These are phyloP conservation scores for Penicillium sp. DNA, from an alignment of 2,329 filamentous ascomycete species.

Conservation along the genomic window DNA sequence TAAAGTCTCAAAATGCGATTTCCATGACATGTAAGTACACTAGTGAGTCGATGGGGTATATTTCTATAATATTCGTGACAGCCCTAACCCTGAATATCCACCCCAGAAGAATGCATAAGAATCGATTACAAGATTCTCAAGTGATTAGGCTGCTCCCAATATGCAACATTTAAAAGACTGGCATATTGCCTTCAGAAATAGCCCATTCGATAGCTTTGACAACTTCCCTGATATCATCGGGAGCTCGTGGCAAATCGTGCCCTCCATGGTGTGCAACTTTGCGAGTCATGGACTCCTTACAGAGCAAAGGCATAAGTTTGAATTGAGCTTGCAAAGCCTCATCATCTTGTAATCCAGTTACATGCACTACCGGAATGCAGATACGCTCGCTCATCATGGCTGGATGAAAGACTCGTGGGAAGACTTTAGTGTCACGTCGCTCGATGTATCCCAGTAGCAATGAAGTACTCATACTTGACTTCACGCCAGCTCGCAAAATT, in stretches of 20 bases:
- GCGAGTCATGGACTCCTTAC: not conserved
- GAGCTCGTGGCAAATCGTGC: not conserved
- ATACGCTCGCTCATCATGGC: not conserved
- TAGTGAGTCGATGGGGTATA: not conserved
- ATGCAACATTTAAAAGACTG: not conserved
- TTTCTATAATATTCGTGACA: not conserved
- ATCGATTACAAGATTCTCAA: not conserved
- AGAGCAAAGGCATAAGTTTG: not conserved
- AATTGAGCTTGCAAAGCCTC: not conserved
- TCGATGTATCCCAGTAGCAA: not conserved
- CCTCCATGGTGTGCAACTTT: not conserved
- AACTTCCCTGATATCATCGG: not conserved
- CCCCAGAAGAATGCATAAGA: not conserved
- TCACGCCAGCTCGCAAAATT: not conserved
- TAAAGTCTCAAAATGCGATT: too few relatives aligned
- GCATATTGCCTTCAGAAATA: not conserved
- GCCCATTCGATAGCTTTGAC: not conserved
- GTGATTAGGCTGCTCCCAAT: not conserved
- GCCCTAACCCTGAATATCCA: not conserved
- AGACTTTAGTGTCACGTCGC: not conserved
- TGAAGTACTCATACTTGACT: not conserved
- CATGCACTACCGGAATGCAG: not conserved
- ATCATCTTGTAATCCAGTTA: not conserved
- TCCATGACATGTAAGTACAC: too few relatives aligned
- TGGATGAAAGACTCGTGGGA: not conserved